Conservation (phyloP, 306 rosid species). For the Macrotyloma uniflorum region DNA sequence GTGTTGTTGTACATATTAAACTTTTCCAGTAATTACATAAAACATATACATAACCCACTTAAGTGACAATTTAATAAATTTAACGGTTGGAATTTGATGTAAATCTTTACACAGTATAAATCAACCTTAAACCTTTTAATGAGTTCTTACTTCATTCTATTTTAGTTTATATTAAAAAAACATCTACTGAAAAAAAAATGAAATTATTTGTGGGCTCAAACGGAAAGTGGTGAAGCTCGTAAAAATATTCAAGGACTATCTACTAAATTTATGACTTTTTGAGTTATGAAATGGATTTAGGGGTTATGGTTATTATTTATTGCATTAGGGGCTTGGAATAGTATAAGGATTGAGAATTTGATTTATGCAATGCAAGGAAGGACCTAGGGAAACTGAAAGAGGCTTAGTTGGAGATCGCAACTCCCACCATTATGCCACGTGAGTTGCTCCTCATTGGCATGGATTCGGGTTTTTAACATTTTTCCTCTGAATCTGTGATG, state of each 20-base stretch:
- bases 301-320: neutral
- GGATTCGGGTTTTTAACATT: neutral
- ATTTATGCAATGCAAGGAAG: slow-evolving; percentile 5
- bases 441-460: neutral
- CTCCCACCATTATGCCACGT: neutral
- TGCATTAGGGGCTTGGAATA: neutral
- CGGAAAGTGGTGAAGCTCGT: neutral
- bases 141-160: neutral
- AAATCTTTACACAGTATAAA: too few species aligned
- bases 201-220: neutral
- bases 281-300: neutral
- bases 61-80: too few species aligned
- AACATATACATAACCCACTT: too few species aligned
- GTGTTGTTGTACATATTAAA: too few species aligned
- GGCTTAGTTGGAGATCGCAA: neutral
- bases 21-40: too few species aligned
- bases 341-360: neutral
- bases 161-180: neutral
- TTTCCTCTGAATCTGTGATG: neutral
- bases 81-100: too few species aligned
- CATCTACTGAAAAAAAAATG: neutral
- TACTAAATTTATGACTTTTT: neutral
- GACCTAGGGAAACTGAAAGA: neutral
- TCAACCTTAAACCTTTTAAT: too few species aligned
- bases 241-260: neutral